A percentile compares a stretch with the other conserved stretches of the same genome.
Evolutionary conservation across 306 rosid genomes (phyloP).

Genomic region (Heteromeles arbutifolia): DNA sequence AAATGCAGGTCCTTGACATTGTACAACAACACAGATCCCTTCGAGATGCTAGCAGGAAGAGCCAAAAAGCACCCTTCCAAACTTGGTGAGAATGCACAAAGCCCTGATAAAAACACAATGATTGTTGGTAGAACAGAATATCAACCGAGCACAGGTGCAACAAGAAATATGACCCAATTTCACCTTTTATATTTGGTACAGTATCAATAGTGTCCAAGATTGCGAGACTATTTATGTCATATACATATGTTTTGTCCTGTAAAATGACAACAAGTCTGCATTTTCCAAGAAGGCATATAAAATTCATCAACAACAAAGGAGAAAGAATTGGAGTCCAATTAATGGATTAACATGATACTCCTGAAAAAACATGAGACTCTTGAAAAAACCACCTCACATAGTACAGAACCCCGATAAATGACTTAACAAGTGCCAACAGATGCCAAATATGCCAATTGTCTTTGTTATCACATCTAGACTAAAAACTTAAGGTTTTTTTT

Average conservation of each 20-base stretch:
- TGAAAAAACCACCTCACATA: not conserved
- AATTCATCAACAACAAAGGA: conserved; percentile 20
- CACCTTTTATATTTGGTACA: conserved; percentile 78
- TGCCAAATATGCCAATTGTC: not conserved
- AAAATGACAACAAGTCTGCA: conserved; percentile 89
- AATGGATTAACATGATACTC: not conserved
- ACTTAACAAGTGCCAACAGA: not conserved
- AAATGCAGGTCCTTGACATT: conserved; percentile 73
- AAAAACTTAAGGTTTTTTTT: not conserved
- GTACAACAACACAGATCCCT: conserved; percentile 81
- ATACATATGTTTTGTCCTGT: conserved; percentile 79
- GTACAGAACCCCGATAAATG: not conserved
- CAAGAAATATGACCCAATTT: conserved; percentile 23
- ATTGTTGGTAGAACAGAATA: conserved; percentile 14
- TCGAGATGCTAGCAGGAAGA: conserved; percentile 79
- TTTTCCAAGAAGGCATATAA: conserved; percentile 13
- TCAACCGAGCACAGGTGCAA: not conserved
- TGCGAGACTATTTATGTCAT: conserved; percentile 68
- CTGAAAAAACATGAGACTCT: too few species aligned
- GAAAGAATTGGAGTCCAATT: conserved; percentile 5
- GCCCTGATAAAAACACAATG: conserved; percentile 41
- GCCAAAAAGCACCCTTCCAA: conserved; percentile 84
- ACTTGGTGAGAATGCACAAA: conserved; percentile 78
- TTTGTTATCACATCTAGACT: not conserved
- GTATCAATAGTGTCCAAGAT: conserved; percentile 86